phyloP scores from a whole-genome alignment of 2,329 filamentous ascomycete species.

The Penicillium paneum region DNA sequence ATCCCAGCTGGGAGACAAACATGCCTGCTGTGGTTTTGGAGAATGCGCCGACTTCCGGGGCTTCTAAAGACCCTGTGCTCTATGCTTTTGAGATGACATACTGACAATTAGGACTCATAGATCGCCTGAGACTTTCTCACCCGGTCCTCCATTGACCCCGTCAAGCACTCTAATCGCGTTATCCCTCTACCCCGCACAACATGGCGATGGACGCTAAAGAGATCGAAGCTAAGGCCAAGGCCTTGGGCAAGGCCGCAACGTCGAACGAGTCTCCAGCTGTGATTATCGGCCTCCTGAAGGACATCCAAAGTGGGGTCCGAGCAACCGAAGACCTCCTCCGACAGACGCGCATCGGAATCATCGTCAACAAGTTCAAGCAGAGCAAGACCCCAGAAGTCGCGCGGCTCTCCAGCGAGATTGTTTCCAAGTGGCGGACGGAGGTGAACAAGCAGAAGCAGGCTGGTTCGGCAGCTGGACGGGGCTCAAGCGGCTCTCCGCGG shows the following conservation, averaged over 20 bases:
- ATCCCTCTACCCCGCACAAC: slow-evolving; percentile 2
- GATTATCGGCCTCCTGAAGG: slow-evolving; percentile 70
- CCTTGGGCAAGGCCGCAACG: slow-evolving; percentile 72
- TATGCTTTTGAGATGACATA: not conserved
- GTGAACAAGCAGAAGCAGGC: slow-evolving; percentile 49
- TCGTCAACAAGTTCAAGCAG: slow-evolving; percentile 78
- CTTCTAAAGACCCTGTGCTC: not conserved
- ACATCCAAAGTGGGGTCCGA: slow-evolving; percentile 73
- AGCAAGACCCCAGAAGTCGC: slow-evolving; percentile 74
- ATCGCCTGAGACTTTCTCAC: not conserved
- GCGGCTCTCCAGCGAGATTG: slow-evolving; percentile 73
- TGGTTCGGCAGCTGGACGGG: slow-evolving; percentile 38
- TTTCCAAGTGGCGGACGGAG: slow-evolving; percentile 61
- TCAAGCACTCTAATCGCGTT: not conserved
- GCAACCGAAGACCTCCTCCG: slow-evolving; percentile 88
- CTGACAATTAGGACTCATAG: not conserved
- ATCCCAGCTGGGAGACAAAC: not conserved
- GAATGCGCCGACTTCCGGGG: slow-evolving; percentile 6
- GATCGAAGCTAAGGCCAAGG: slow-evolving; percentile 71
- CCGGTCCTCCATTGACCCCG: not conserved
- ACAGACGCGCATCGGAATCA: slow-evolving; percentile 85
- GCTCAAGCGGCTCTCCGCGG: slow-evolving; percentile 41
- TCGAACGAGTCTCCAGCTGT: slow-evolving; percentile 71
- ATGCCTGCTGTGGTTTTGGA: not conserved
- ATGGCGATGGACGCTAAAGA: slow-evolving; percentile 73